Evolutionary conservation across 495 filamentous ascomycete species (phyloP).

Genomic region (Tuber melanosporum): DNA sequence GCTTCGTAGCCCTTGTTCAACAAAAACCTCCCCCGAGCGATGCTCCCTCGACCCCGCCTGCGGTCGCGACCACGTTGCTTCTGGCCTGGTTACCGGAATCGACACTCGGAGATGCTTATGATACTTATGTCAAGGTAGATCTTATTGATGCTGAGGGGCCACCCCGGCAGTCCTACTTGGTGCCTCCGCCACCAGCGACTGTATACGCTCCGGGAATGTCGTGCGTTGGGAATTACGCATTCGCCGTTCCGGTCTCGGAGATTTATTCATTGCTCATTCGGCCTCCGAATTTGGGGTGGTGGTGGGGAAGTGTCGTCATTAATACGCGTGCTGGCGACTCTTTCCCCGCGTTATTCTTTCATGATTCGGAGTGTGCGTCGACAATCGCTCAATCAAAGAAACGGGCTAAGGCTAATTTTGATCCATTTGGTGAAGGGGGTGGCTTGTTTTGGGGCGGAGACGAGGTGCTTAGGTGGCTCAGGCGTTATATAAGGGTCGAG

Average conservation of each 20-base stretch:
- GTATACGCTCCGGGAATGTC: slow-evolving; percentile 51
- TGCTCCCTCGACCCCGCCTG: slow-evolving; percentile 40
- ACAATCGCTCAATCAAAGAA: slow-evolving; percentile 92
- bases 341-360: slow-evolving; percentile 94
- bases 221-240: slow-evolving; percentile 79
- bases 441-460: slow-evolving; percentile 96
- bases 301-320: slow-evolving; percentile 91
- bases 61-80: slow-evolving; percentile 53
- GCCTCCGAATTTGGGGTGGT: slow-evolving; percentile 92
- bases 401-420: slow-evolving; percentile 71
- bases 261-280: slow-evolving; percentile 86
- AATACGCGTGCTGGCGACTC: slow-evolving; percentile 83
- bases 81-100: slow-evolving; percentile 94
- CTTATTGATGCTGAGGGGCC: slow-evolving; percentile 70
- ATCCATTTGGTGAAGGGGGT: slow-evolving; percentile 79
- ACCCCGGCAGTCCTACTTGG: slow-evolving; percentile 80
- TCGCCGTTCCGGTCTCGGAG: slow-evolving; percentile 81
- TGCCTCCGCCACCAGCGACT: slow-evolving; percentile 82
- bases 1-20: slow-evolving; percentile 88
- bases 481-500: slow-evolving; percentile 73
- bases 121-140: slow-evolving; percentile 92
- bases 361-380: slow-evolving; percentile 91
- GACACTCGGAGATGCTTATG: slow-evolving; percentile 74
- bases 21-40: slow-evolving; percentile 62
- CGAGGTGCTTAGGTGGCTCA: slow-evolving; percentile 87